phyloP scores from a whole-genome alignment of 306 rosid genomes.

The Cicer yamashitae region DNA sequence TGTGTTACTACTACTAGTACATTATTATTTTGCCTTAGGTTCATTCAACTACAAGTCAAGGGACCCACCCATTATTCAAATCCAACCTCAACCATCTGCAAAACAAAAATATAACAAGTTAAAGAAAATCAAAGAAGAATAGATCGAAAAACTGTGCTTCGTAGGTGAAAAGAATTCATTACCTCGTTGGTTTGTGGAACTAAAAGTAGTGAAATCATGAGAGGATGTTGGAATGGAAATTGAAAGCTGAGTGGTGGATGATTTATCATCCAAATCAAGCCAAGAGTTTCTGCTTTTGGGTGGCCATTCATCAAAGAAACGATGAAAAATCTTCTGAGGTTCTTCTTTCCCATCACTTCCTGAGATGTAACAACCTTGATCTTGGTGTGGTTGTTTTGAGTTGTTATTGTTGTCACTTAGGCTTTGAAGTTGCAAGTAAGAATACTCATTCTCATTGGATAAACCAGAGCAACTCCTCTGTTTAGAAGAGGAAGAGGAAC shows the following conservation, averaged over 20 bases:
- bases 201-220: slow-evolving; percentile 71
- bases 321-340: slow-evolving; percentile 83
- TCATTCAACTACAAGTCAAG: slow-evolving; percentile 41
- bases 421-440: slow-evolving; percentile 72
- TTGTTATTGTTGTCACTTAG: slow-evolving; percentile 44
- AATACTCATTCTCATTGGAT: slow-evolving; percentile 56
- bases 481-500: slow-evolving; percentile 69
- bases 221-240: slow-evolving; percentile 82
- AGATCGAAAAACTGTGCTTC: neutral
- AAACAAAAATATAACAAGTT: slow-evolving; percentile 30
- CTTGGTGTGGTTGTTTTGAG: slow-evolving; percentile 52
- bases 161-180: slow-evolving; percentile 13
- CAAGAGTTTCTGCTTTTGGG: slow-evolving; percentile 69
- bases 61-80: slow-evolving; percentile 48
- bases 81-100: slow-evolving; percentile 69
- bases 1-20: neutral
- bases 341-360: slow-evolving; percentile 61
- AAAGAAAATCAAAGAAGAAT: neutral
- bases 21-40: slow-evolving; percentile 53
- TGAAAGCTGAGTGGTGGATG: slow-evolving; percentile 87
- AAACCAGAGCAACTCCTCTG: slow-evolving; percentile 70
- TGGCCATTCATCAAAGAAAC: slow-evolving; percentile 95
- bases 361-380: slow-evolving; percentile 50
- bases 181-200: slow-evolving; percentile 60
- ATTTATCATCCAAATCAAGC: slow-evolving; percentile 84